Base-by-base conservation (phyloP, 1,284 basidiomycete genomes). In the Leccinum solheimii region DNA sequence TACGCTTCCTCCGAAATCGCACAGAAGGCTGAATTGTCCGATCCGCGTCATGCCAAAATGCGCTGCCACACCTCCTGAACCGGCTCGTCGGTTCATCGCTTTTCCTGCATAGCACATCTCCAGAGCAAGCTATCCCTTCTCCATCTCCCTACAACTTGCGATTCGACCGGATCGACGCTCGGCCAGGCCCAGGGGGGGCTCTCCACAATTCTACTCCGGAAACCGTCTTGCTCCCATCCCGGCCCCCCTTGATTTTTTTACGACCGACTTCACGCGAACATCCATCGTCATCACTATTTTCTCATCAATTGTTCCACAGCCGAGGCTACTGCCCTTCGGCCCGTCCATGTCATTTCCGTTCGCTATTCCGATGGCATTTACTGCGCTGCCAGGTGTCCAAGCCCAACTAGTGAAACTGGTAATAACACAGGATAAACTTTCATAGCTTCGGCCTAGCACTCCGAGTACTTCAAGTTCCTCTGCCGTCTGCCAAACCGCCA, bases 161-260 rank as follows among this genome's bases (percentile, higher is more conserved):
- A 70, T 38, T 55, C 57, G 43, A n/a, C 49, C 69, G 71, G 69
- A 70, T 71, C 73, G 54, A 69, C 64, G 30, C 19, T 59, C 30
- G n/a, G 36, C 26, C 64, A 27, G n/a, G 58, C 30, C 45, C n/a
- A 11, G 21, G 45, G 27, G 45, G 27, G 45, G 45, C 13, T 23
- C 45, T 48, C 45, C 55, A 30, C 16, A 6, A 2, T 27, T 19
- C 49, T 6, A 16, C 43, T 55, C 54, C 43, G 60, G 38, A 11
- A 11, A 56, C n/a, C 16, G 16, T n/a, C 19, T 7, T 50, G 10
- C 58, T 48, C 27, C 16, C 26, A 32, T 64, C 56, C 59, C 63
- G 56, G 52, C 23, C 21, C n/a, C 50, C 49, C 26, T 32, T n/a
- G 40, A 40, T 51, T 45, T 50, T 55, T 49, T 45, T 21, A 10